A percentile compares a stretch with the other conserved stretches of the same genome.
Evolutionary conservation across 345 rosid genomes (phyloP).

Genomic region (Microthlaspi erraticum): DNA sequence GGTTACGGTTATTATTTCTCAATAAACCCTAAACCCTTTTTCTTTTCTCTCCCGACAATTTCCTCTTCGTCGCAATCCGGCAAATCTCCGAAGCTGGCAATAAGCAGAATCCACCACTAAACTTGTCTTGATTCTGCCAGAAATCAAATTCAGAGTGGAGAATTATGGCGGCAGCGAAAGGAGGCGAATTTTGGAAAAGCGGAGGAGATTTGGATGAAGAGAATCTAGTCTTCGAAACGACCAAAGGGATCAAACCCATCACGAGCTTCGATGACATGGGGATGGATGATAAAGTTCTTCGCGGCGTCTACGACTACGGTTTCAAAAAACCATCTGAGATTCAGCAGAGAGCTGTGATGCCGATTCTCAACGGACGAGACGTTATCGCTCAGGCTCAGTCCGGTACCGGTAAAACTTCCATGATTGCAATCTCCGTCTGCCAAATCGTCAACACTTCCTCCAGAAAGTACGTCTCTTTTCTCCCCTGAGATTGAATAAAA

Average conservation of each 20-base stretch:
- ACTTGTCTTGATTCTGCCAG: constrained; percentile 4
- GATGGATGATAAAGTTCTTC: constrained; percentile 69
- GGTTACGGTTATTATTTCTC: neutral
- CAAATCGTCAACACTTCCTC: constrained; percentile 71
- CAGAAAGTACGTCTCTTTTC: constrained; percentile 57
- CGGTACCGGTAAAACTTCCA: constrained; percentile 96
- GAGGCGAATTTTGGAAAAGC: constrained; percentile 18
- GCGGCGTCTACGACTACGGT: constrained; percentile 89
- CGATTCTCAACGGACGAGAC: constrained; percentile 83
- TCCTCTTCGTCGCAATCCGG: neutral
- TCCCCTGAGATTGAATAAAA: neutral
- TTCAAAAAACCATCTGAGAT: constrained; percentile 95
- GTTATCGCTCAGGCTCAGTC: constrained; percentile 99
- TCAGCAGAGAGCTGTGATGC: constrained; percentile 92
- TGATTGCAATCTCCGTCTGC: constrained; percentile 93
- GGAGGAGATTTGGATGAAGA: constrained; percentile 51
- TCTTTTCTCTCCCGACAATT: neutral
- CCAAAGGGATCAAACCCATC: constrained; percentile 84
- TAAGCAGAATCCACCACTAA: too few relatives aligned
- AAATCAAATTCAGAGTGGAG: neutral
- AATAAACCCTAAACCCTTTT: constrained; percentile 5
- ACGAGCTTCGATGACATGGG: constrained; percentile 82
- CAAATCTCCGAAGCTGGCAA: too few relatives aligned
- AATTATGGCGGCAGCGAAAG: constrained; percentile 29
- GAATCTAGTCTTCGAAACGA: constrained; percentile 78